Evolutionary conservation across 805 yeast genomes (phyloP), one percentile per base, ranked within the genome.

Genomic region (Candida insectorum): DNA sequence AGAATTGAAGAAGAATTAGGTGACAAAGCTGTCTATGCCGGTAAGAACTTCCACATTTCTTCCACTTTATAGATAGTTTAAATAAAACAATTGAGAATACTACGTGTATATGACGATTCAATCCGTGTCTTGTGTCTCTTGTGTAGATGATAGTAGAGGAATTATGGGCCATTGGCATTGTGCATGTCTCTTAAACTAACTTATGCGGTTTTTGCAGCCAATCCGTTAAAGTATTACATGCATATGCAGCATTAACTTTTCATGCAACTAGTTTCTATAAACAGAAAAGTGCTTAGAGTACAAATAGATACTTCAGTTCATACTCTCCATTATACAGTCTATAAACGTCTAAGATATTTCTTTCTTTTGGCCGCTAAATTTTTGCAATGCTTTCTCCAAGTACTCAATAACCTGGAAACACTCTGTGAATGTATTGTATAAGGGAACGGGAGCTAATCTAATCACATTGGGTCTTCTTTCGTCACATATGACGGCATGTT

Each of bases 1-100:
- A 86, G 97, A 77, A 91, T 91, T 60, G 97, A 93, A 80, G 95
- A 91, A 77, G 95, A 85, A 76, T 84, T 91, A 63, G 97, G 97
- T 64, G 89, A 79, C 83, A 87, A 88, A 79, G 97, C 97, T 49
- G 60, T 89, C 67, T 91, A 78, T 76, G 96, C 97, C 49, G 97
- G 97, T 68, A 76, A 74, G 60, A 71, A 85, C 69, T 89, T 91
- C 91, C 93, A 83, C 76, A 51, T 39, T 36, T 54, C 71, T 46
- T 47, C 56, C 37, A 56, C 65, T 48, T 61, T 65, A 54, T 65
- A 65, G 54, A 47, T 7, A 11, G n/a, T 21, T 6, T 10, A 13
- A 24, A 24, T 10, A 9, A 24, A 15, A 16, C 14, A 15, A 12
- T 6, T 9, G 13, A 10, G 14, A 24, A 12, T 24, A 24, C n/a